Conservation (phyloP, 352 stramenopile species). For the Pythium aquatile region DNA sequence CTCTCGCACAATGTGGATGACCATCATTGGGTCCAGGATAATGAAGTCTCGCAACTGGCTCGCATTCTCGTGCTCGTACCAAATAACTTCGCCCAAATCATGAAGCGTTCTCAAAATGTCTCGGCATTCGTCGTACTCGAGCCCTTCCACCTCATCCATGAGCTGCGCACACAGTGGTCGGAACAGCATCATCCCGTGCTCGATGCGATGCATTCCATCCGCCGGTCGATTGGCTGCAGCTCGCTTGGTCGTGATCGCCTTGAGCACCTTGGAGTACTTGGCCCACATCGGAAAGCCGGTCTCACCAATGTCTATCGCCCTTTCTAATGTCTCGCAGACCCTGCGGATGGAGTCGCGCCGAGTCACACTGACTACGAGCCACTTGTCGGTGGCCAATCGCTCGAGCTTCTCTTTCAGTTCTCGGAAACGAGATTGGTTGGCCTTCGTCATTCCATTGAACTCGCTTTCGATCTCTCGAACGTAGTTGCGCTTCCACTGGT, state of each 20-base stretch:
- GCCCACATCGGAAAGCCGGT: background rate
- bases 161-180: background rate
- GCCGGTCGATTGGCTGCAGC: background rate
- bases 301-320: no score
- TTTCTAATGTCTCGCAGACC: no score
- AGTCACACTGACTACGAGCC: no score
- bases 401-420: no score
- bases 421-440: no score
- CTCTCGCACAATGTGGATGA: constrained; percentile 19
- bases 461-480: no score
- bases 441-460: no score
- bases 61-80: constrained; percentile 15
- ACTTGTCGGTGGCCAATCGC: no score
- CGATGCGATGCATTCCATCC: constrained; percentile 1
- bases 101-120: constrained; percentile 10
- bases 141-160: constrained; percentile 5
- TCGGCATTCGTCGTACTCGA: constrained; percentile 7
- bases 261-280: background rate
- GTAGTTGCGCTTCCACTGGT: no score
- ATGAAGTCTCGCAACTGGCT: background rate
- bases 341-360: no score
- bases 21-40: constrained; percentile 24
- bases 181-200: constrained; percentile 1
- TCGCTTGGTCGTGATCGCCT: background rate
- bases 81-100: constrained; percentile 20